Evolutionary conservation across 1,284 basidiomycete genomes (phyloP), one percentile per base, ranked within the genome.

Genomic region (Ustanciosporium gigantosporum): DNA sequence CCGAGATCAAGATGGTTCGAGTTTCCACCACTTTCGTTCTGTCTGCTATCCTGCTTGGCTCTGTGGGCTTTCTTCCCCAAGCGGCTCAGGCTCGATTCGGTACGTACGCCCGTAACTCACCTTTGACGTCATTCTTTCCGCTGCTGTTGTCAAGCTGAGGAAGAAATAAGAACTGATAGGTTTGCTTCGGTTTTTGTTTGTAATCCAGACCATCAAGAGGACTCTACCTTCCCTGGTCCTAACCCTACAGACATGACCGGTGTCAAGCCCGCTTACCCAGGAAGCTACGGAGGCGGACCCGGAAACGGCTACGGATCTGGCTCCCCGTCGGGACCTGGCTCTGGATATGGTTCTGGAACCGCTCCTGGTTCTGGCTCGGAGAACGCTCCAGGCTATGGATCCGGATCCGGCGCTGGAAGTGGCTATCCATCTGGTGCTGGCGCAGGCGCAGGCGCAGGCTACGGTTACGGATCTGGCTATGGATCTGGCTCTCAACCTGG

Each of bases 1-100:
- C n/a, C n/a, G n/a, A n/a, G n/a, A n/a, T 29, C 32, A 37, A 22
- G 20, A 37, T 37, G 36, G 14, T 37, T 17, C 36, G 21, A 21
- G 9, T 37, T 9, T 22, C 36, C 24, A 23, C 36, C 21, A 37
- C 17, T 9, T 37, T 37, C 21, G 21, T 37, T 6, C 36, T 37
- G 6, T 37, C 36, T 9, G 36, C 36, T 22, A 23, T 37, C 6
- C 36, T 37, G 36, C 6, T 37, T 17, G 36, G 36, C 36, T 13
- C 19, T 17, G 36, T 16, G 6, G 36, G 13, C 36, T 21, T 21
- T 8, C 36, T 35, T 19, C 32, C 32, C 8, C 32, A 35, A n/a
- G n/a, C n/a, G n/a, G 32, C 11, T 9, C 9, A 13, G 20, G 32
- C 8, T 9, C 32, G 9, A 35, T n/a, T 9, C 27, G n/a, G 11